These are phyloP conservation scores for Starmerella geochares DNA, from an alignment of 805 yeast genomes.

Conservation along the genomic window DNA sequence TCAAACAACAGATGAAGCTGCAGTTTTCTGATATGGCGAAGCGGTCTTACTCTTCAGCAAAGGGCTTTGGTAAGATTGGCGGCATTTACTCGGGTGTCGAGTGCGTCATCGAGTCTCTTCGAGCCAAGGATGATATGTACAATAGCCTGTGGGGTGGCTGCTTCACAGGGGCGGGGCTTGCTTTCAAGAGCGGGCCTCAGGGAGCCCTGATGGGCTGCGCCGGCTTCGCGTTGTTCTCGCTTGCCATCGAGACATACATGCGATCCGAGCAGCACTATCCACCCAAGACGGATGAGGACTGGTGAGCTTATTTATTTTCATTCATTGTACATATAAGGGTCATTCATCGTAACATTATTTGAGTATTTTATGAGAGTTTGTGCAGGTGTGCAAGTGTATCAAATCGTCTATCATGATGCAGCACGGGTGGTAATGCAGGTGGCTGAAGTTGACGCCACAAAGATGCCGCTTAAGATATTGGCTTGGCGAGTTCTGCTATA, in stretches of 20 bases:
- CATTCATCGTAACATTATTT: constrained; percentile 21
- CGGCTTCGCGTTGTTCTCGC: constrained; percentile 89
- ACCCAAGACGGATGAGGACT: constrained; percentile 77
- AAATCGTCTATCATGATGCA: neutral
- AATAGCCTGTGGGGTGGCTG: constrained; percentile 93
- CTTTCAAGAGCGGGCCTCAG: constrained; percentile 85
- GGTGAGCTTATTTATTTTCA: constrained; percentile 19
- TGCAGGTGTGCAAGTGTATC: too few relatives aligned
- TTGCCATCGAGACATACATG: constrained; percentile 63
- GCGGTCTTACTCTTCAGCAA: constrained; percentile 80
- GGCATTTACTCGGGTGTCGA: constrained; percentile 86
- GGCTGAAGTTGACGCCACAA: too few relatives aligned
- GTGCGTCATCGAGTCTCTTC: constrained; percentile 69
- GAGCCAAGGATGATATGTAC: constrained; percentile 86
- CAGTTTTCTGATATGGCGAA: constrained; percentile 89
- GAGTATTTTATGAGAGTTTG: too few relatives aligned
- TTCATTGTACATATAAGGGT: constrained; percentile 4
- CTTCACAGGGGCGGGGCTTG: constrained; percentile 91
- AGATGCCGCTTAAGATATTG: too few relatives aligned
- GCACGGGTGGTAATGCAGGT: too few relatives aligned
- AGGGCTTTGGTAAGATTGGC: constrained; percentile 89
- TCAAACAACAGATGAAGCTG: constrained; percentile 81
- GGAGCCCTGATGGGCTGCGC: constrained; percentile 90
- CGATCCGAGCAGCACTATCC: constrained; percentile 75
- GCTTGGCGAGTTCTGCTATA: constrained; percentile 26